Evolutionary conservation across 352 stramenopile genomes (phyloP), one percentile per base, ranked within the genome.

Genomic region (Paralagenidium karlingii): DNA sequence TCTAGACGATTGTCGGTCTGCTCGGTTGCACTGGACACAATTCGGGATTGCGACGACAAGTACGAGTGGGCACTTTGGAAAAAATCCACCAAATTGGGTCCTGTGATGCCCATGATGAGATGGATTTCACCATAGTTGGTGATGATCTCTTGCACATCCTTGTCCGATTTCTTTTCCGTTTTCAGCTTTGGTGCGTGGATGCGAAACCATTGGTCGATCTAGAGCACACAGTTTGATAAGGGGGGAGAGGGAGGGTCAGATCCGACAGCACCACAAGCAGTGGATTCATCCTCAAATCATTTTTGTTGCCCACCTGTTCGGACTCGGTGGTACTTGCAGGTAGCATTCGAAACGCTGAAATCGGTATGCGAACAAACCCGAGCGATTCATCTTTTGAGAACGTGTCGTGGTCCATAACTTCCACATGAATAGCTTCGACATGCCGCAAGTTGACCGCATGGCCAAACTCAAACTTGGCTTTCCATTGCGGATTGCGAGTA

Each of bases 1-100:
- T 86, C 73, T 22, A 86, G 51, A 1, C 73, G 66, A 25, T 83
- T 81, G 41, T 86, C 73, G 2, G 63, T 73, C 43, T 86, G 68
- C 22, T 82, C 66, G 3, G 56, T 45, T 5, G 42, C 60, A 4
- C 55, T 54, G 5, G 57, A 71, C n/a, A 64, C 65, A 5, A 76
- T 64, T 9, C 52, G 60, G 25, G 41, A 69, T 29, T 59, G 55
- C 2, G 58, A 49, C 1, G 51, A 49, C 16, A 79, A 50, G 6
- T 52, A 53, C 25, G 53, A 24, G 18, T 68, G 51, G 8, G 58
- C 27, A 18, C 48, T 69, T 32, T 66, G 66, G 43, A 86, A 75
- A 24, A 86, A 83, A 22, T 71, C 51, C 13, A 81, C 60, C 16
- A 86, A 49, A 37, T 82, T 82, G 9, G 65, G 61, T 5, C 73